Percentiles rank a stretch among this genome's conserved stretches.
Conservation (phyloP, 441 rosid genomes). For the Lepidium campestre region DNA sequence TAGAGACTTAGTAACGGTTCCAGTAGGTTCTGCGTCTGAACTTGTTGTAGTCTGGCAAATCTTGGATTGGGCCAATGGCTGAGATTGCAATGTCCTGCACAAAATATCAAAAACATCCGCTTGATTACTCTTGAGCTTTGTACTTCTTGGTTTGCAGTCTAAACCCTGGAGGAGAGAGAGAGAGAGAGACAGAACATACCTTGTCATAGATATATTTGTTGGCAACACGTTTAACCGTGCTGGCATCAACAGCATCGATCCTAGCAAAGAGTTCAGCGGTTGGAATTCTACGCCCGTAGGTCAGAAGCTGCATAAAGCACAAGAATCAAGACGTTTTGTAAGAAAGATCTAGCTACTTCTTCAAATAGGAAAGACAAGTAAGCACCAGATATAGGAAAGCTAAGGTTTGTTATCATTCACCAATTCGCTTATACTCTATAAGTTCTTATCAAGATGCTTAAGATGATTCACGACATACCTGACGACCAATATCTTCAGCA, state of each 20-base stretch:
- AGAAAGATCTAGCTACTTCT: background rate
- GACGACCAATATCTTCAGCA: constrained; percentile 99
- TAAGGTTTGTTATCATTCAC: background rate
- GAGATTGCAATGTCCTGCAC: constrained; percentile 91
- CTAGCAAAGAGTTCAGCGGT: constrained; percentile 87
- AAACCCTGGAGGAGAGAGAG: background rate
- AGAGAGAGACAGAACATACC: constrained; percentile 35
- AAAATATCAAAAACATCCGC: background rate
- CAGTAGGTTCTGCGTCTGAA: constrained; percentile 99
- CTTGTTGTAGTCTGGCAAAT: constrained; percentile 90
- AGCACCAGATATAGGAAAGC: background rate
- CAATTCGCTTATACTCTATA: background rate
- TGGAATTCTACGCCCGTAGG: constrained; percentile 94
- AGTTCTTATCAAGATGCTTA: background rate
- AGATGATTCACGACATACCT: constrained; percentile 43
- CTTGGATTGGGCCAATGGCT: constrained; percentile 91
- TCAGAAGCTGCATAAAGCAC: constrained; percentile 64
- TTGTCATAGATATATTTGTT: constrained; percentile 84
- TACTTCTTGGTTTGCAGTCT: background rate
- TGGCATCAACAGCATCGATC: constrained; percentile 89
- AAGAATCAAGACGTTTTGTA: background rate
- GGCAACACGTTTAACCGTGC: constrained; percentile 87
- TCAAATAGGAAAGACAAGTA: background rate
- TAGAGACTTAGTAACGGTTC: constrained; percentile 65
- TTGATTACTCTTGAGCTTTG: background rate